Evolutionary conservation across 1,139 yeast genomes (phyloP).

Genomic region (Pichia sp.): DNA sequence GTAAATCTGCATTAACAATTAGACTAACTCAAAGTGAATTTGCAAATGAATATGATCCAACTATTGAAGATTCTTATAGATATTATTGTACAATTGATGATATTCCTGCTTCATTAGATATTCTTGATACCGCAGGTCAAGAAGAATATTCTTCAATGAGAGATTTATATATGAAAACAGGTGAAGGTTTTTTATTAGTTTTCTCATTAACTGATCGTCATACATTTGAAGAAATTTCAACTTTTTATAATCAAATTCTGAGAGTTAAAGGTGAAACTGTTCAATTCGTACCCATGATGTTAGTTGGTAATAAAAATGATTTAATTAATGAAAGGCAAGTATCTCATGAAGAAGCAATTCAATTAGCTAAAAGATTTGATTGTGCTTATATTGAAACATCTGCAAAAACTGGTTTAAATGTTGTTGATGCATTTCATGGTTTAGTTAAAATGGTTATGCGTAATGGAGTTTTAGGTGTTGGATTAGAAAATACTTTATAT

Average conservation of each 20-base stretch:
- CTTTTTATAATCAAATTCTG: conserved; percentile 80
- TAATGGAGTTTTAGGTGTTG: conserved; percentile 21
- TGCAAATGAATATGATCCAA: conserved; percentile 95
- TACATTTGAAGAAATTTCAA: conserved; percentile 74
- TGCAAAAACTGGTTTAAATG: conserved; percentile 86
- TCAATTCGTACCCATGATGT: conserved; percentile 69
- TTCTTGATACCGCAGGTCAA: conserved; percentile 96
- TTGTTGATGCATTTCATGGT: conserved; percentile 84
- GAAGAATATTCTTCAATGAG: conserved; percentile 95
- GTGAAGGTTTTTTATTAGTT: conserved; percentile 80
- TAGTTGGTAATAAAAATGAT: conserved; percentile 87
- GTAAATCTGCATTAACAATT: conserved; percentile 91
- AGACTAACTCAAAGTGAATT: conserved; percentile 87
- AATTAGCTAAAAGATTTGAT: conserved; percentile 80
- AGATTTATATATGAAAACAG: conserved; percentile 75
- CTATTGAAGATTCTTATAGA: conserved; percentile 77
- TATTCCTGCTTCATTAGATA: conserved; percentile 53
- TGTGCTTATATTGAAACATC: conserved; percentile 91
- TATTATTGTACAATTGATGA: conserved; percentile 50
- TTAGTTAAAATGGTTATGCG: conserved; percentile 45
- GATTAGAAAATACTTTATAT: conserved; percentile 24
- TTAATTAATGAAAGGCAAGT: conserved; percentile 70
- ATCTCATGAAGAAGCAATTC: conserved; percentile 72
- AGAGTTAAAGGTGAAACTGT: conserved; percentile 72
- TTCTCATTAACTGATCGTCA: conserved; percentile 86